These are phyloP conservation scores for Nakazawaea wickerhamii DNA, from an alignment of 805 yeast genomes.

Conservation along the genomic window DNA sequence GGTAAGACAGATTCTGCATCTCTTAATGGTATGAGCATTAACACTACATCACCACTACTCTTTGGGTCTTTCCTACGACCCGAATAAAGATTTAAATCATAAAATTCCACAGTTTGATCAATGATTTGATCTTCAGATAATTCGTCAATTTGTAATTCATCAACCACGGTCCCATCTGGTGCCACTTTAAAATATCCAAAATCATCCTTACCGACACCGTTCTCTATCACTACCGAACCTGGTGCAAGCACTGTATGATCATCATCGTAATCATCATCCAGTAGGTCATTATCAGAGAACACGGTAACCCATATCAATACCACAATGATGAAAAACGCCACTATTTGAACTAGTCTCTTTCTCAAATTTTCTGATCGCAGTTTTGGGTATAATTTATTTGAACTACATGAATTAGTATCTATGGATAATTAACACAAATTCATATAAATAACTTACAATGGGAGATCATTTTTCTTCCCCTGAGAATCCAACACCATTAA, in stretches of 20 bases:
- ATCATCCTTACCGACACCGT: slow-evolving; percentile 10
- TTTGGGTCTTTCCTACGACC: slow-evolving; percentile 46
- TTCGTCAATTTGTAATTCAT: neutral
- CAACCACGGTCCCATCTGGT: slow-evolving; percentile 6
- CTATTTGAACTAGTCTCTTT: neutral
- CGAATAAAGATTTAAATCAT: slow-evolving; percentile 53
- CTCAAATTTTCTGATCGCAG: neutral
- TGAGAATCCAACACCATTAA: slow-evolving; percentile 24
- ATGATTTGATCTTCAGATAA: slow-evolving; percentile 32
- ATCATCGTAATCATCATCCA: neutral
- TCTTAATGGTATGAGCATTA: slow-evolving; percentile 70
- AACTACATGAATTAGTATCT: too few species aligned
- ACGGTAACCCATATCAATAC: slow-evolving; percentile 5
- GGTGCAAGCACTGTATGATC: neutral
- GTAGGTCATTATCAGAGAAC: neutral
- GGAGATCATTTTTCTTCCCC: slow-evolving; percentile 43
- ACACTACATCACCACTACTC: slow-evolving; percentile 52
- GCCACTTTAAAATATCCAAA: slow-evolving; percentile 9
- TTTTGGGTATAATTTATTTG: slow-evolving; percentile 9
- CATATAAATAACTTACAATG: slow-evolving; percentile 33
- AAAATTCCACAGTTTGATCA: slow-evolving; percentile 48
- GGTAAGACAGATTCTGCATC: slow-evolving; percentile 76
- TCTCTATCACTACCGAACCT: neutral
- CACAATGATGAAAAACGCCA: neutral
- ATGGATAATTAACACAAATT: too few species aligned